Base-by-base conservation (phyloP, 306 rosid genomes). In the Quercus alba region DNA sequence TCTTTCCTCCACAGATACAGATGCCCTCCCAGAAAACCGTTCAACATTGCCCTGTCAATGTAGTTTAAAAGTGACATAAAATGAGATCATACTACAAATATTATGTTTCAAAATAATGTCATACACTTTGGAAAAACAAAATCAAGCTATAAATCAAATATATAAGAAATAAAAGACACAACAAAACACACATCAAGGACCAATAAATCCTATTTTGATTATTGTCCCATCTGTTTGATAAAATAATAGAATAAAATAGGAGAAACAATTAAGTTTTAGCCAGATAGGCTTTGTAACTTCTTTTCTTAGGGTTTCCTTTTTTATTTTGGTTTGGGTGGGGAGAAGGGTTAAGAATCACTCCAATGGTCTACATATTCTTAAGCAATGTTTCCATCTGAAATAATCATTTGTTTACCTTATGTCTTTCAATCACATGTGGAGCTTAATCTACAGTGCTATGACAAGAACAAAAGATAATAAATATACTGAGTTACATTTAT, bases 11-110 rank as follows among this genome's bases (percentile, higher is more conserved):
- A 77, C 23, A 30, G 77, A 67, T 31, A 76, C 31, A 28, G 77
- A 56, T 31, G 74, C 13, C 74, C 63, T 76, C 18, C 6, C 85
- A 62, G 81, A 26, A 28, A 49, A 38, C 68, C 18, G 28, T 13
- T 46, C 41, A 6, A 62, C 81, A 76, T 59, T 61, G 11, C 31
- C 78, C 85, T 81, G 64, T 35, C 49, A 71, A 56, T 11, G 72
- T 30, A 72, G 77, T 71, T 33, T 10, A 70, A 75, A 49, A 59
- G 30, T 26, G 52, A 21, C 62, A 44, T 70, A 68, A 33, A 54
- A 38, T 26, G 74, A 10, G 51, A 51, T 30, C 7, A 56, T 58
- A 19, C 30, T 13, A 72, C 23, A 44, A 4, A 46, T 18, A 23
- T 58, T 59, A 30, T 31, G 3, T 5, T 26, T 64, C 31, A 35